A percentile compares a stretch with the other conserved stretches of the same genome.
These are phyloP conservation scores for Curvularia sp. DNA, from an alignment of 2,329 filamentous ascomycete species.

Conservation along the genomic window DNA sequence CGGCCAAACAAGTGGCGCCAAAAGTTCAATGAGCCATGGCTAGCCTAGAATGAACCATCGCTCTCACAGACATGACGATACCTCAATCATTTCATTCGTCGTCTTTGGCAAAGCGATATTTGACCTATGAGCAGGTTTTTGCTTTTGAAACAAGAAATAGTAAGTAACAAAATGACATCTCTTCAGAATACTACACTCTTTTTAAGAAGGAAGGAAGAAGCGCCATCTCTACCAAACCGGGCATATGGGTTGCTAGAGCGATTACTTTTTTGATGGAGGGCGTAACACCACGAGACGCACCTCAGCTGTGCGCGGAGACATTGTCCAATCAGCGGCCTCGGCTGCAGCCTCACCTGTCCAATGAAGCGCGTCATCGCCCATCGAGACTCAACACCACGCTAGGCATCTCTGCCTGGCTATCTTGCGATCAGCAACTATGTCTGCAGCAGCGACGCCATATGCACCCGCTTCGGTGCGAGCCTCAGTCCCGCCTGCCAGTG, in stretches of 20 bases:
- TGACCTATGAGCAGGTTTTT: neutral
- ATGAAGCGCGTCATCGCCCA: conserved; percentile 31
- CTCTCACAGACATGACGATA: neutral
- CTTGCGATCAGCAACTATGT: conserved; percentile 36
- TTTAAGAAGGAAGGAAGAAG: neutral
- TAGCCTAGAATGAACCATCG: neutral
- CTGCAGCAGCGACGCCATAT: conserved; percentile 44
- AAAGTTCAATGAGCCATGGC: neutral
- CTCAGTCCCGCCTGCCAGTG: conserved; percentile 43
- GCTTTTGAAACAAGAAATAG: neutral
- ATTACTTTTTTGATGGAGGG: neutral
- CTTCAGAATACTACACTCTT: neutral
- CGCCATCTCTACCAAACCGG: neutral
- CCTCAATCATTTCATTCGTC: neutral
- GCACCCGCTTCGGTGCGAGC: conserved; percentile 42
- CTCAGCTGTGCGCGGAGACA: neutral
- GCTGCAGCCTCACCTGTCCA: conserved; percentile 24
- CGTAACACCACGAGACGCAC: neutral
- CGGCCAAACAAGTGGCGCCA: neutral
- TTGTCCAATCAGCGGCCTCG: conserved; percentile 27
- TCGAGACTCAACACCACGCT: conserved; percentile 32
- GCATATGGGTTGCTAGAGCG: neutral
- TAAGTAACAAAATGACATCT: neutral
- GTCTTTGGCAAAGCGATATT: neutral
- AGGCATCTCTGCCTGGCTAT: conserved; percentile 13